These are phyloP conservation scores for Cinchona pubescens DNA, from an alignment of 257 asterid species.

Conservation along the genomic window DNA sequence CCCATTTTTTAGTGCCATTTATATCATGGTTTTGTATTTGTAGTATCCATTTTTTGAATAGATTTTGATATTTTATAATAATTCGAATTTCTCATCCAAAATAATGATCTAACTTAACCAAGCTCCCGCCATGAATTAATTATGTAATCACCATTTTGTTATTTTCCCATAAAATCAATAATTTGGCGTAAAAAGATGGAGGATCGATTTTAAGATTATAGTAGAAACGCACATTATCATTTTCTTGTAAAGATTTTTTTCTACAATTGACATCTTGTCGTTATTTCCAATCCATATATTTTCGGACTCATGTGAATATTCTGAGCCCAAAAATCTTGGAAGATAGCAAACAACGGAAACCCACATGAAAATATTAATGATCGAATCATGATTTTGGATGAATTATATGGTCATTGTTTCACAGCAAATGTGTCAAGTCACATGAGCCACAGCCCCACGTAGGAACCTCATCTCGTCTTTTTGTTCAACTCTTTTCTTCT, in stretches of 20 bases:
- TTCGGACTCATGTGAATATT: not conserved
- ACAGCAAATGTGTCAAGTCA: not conserved
- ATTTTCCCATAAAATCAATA: no score
- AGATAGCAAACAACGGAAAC: not conserved
- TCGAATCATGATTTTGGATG: not conserved
- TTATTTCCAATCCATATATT: not conserved
- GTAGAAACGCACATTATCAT: no score
- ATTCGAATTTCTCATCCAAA: no score
- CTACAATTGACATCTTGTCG: no score
- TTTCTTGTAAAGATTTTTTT: no score
- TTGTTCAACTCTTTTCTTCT: conserved; percentile 1
- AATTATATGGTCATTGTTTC: not conserved
- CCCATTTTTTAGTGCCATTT: no score
- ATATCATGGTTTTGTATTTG: not conserved
- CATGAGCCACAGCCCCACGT: not conserved
- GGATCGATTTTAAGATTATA: no score
- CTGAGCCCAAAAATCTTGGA: not conserved
- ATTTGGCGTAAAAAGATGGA: no score
- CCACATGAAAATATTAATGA: not conserved
- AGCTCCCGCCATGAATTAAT: not conserved
- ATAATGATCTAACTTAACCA: not conserved
- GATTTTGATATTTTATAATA: not conserved
- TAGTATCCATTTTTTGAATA: not conserved
- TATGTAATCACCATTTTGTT: no score
- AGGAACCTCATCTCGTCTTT: not conserved